phyloP scores from a whole-genome alignment of 2,329 filamentous ascomycete genomes.

The Ceratocystis albifundus region DNA sequence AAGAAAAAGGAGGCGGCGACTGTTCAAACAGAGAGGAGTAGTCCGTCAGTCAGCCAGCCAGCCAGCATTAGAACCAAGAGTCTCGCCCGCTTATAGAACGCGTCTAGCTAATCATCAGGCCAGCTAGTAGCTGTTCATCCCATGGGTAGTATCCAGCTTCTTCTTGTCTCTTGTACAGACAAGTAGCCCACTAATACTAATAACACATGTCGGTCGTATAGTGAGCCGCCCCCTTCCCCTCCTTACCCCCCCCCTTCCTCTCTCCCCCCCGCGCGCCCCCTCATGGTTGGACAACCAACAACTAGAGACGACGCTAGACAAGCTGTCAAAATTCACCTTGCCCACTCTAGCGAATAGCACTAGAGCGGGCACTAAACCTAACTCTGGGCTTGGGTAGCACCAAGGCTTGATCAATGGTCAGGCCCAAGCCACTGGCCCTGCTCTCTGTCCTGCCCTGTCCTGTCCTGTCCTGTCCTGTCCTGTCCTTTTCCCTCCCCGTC shows the following conservation, averaged over 20 bases:
- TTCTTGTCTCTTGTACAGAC: not conserved
- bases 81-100: not conserved
- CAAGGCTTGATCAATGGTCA: not conserved
- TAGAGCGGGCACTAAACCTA: slow-evolving; percentile 13
- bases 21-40: no score
- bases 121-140: not conserved
- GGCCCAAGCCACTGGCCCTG: not conserved
- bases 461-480: not conserved
- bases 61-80: not conserved
- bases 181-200: not conserved
- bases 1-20: not conserved
- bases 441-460: not conserved
- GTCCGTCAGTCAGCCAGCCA: no score
- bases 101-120: not conserved
- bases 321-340: slow-evolving; percentile 12
- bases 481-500: not conserved
- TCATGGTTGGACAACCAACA: slow-evolving; percentile 6
- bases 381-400: slow-evolving; percentile 11
- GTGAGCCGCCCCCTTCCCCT: not conserved
- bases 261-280: not conserved
- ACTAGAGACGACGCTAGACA: slow-evolving; percentile 8
- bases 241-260: no score
- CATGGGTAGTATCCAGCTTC: not conserved
- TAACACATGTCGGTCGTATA: not conserved
- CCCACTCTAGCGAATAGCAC: slow-evolving; percentile 10